Evolutionary conservation across 2,329 filamentous ascomycete species (phyloP).

Genomic region (Colletotrichum gloeosporioides): DNA sequence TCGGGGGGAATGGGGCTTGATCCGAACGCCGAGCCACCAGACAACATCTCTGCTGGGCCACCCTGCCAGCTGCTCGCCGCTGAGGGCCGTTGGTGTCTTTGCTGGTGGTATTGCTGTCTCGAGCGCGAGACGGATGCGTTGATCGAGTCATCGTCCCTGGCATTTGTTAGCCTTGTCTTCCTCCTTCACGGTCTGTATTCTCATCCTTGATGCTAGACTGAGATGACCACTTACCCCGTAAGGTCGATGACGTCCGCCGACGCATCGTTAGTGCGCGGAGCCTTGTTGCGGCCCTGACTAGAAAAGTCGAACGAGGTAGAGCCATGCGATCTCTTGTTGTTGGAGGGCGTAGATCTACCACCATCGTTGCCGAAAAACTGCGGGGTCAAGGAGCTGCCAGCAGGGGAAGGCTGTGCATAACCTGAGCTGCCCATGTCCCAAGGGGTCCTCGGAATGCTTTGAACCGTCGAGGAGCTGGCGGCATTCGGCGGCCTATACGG

Average conservation of each 20-base stretch:
- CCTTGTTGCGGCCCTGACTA: conserved; percentile 2
- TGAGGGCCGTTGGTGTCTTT: neutral
- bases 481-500: neutral
- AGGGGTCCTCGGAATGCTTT: neutral
- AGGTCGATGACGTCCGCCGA: conserved; percentile 42
- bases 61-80: neutral
- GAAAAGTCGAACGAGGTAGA: neutral
- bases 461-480: neutral
- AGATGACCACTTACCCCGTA: conserved; percentile 39
- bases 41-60: neutral
- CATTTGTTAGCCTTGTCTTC: conserved; percentile 25
- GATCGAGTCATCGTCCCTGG: conserved; percentile 39
- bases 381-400: neutral
- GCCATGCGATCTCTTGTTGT: conserved; percentile 13
- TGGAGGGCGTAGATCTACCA: neutral
- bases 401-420: neutral
- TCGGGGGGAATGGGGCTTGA: neutral
- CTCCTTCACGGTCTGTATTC: neutral
- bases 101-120: neutral
- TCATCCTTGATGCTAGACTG: neutral
- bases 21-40: neutral
- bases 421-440: neutral
- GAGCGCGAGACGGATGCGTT: conserved; percentile 17
- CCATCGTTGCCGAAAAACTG: neutral
- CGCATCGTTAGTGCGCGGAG: conserved; percentile 10